Percentiles rank a stretch among this genome's conserved stretches.
These are phyloP conservation scores for Leishmania martiniquensis DNA, from an alignment of 208 protist genomes.

Conservation along the genomic window DNA sequence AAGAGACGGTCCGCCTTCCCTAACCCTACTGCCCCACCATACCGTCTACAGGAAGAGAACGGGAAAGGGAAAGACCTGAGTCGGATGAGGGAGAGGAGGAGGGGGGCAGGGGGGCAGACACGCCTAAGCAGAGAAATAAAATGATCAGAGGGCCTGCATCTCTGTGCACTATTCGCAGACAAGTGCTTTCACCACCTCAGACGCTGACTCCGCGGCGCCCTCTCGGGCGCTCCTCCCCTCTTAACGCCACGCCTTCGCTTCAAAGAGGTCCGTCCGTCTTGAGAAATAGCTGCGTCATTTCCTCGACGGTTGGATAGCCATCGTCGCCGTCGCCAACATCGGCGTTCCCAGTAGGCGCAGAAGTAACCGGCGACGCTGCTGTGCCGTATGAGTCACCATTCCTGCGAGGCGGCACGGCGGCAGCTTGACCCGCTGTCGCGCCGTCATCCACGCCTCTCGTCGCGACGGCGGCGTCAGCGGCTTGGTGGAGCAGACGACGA, in stretches of 20 bases:
- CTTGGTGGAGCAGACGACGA: conserved; percentile 15
- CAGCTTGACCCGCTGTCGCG: neutral
- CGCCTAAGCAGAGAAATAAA: neutral
- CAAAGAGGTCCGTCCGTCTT: conserved; percentile 33
- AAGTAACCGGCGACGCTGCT: neutral
- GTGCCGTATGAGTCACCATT: neutral
- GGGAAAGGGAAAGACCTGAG: too few relatives aligned
- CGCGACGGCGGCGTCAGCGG: neutral
- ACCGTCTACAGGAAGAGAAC: too few relatives aligned
- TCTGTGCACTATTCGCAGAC: too few relatives aligned
- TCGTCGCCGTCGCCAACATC: neutral
- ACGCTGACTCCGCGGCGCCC: too few relatives aligned
- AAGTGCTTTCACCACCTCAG: too few relatives aligned
- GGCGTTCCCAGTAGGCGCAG: neutral
- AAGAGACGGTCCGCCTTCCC: neutral
- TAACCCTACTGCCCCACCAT: neutral
- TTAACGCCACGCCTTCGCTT: neutral
- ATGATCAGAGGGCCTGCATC: neutral
- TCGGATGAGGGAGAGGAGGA: too few relatives aligned
- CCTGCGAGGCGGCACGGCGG: neutral
- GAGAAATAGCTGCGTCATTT: conserved; percentile 40
- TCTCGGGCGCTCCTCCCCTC: neutral
- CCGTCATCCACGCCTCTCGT: too few relatives aligned
- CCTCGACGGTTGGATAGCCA: conserved; percentile 39
- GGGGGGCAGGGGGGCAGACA: neutral